Evolutionary conservation across 495 filamentous ascomycete species (phyloP).

Genomic region (Trypethelium eluteriae): DNA sequence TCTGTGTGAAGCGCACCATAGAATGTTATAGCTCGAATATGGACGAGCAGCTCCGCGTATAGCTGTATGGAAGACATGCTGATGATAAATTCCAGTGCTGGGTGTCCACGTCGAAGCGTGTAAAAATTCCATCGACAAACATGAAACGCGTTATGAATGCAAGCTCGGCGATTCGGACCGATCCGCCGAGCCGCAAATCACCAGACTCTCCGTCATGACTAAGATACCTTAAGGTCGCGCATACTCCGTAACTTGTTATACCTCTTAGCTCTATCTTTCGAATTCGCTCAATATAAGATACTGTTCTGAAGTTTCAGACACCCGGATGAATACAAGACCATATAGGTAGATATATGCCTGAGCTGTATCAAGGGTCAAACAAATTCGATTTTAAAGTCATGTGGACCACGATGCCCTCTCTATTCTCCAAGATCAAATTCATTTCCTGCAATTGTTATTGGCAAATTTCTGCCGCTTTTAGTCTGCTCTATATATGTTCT

Average conservation of each 20-base stretch:
- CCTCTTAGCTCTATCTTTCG: neutral
- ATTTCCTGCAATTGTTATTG: no score
- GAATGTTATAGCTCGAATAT: conserved; percentile 77
- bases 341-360: no score
- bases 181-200: neutral
- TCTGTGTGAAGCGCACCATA: conserved; percentile 56
- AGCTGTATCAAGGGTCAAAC: no score
- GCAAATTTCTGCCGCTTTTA: no score
- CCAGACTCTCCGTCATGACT: neutral
- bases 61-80: conserved; percentile 35
- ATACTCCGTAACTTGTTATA: no score
- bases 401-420: no score
- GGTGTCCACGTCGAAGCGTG: no score
- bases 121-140: no score
- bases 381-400: no score
- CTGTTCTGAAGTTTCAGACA: neutral
- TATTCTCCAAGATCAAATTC: no score
- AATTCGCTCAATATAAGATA: neutral
- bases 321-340: no score
- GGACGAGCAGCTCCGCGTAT: conserved; percentile 80
- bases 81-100: neutral
- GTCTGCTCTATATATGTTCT: neutral
- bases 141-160: neutral
- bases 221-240: neutral
- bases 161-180: neutral